Evolutionary conservation across 2,329 filamentous ascomycete genomes (phyloP).

Genomic region (Colletotrichum navitas): DNA sequence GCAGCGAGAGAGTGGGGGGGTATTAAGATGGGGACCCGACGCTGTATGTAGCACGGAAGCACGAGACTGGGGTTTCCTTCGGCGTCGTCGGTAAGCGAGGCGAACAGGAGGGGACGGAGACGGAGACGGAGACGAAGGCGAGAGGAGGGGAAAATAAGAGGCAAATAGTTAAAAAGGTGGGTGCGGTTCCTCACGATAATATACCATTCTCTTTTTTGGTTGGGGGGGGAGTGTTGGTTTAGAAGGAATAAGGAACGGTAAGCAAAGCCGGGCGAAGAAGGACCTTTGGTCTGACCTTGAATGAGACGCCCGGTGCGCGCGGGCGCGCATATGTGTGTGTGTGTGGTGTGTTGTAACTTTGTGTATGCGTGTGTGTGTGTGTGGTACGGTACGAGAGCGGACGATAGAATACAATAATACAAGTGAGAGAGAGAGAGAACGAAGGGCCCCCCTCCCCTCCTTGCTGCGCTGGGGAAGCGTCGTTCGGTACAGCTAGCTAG

Average conservation of each 20-base stretch:
- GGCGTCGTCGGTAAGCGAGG: neutral
- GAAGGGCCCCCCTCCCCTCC: too few species aligned
- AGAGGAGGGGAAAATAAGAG: neutral
- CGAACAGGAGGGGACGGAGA: too few species aligned
- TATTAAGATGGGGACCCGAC: neutral
- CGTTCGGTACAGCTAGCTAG: neutral
- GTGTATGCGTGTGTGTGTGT: neutral
- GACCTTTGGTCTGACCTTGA: neutral
- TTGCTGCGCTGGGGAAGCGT: too few species aligned
- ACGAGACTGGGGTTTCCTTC: neutral
- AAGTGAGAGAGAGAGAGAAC: too few species aligned
- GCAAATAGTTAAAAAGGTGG: neutral
- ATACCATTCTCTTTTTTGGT: neutral
- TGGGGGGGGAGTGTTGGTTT: too few species aligned
- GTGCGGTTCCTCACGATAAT: constrained; percentile 22
- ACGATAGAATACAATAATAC: neutral
- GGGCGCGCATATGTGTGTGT: neutral
- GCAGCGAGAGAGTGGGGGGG: neutral
- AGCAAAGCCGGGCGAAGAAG: constrained; percentile 9
- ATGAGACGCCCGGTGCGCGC: neutral
- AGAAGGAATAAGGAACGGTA: neutral
- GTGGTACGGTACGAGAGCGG: neutral
- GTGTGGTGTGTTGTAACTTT: neutral
- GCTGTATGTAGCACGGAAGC: neutral
- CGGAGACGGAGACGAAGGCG: neutral